phyloP scores from a whole-genome alignment of 169 alveolate species.

The Plasmodium adleri region DNA sequence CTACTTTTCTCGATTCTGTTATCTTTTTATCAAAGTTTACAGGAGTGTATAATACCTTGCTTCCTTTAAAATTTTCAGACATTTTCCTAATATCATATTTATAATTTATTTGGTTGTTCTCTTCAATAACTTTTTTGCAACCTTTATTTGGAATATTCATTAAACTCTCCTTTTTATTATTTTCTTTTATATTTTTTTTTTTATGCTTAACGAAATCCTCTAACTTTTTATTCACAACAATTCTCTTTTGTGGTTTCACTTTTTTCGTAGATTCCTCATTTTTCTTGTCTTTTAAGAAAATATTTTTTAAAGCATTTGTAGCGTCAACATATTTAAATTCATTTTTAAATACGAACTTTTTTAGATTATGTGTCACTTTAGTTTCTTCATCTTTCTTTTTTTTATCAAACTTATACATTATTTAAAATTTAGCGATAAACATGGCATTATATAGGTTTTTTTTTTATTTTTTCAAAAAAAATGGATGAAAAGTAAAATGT shows the following conservation, averaged over 20 bases:
- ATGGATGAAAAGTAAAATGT: no score
- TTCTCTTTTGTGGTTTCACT: slow-evolving; percentile 15
- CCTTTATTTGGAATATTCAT: slow-evolving; percentile 1
- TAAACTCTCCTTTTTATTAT: slow-evolving; percentile 11
- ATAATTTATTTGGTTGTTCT: neutral
- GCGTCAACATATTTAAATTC: slow-evolving; percentile 73
- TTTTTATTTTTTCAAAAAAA: no score
- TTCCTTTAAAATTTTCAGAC: neutral
- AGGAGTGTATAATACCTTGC: slow-evolving; percentile 9
- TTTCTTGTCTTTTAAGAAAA: slow-evolving; percentile 66
- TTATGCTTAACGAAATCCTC: slow-evolving; percentile 24
- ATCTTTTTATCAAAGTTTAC: neutral
- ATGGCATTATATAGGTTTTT: neutral
- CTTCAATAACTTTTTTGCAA: slow-evolving; percentile 6
- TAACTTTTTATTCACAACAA: slow-evolving; percentile 41
- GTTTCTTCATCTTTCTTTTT: slow-evolving; percentile 54
- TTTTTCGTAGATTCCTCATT: slow-evolving; percentile 28
- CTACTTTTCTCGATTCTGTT: neutral
- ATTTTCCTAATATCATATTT: slow-evolving; percentile 20
- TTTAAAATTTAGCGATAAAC: slow-evolving; percentile 4
- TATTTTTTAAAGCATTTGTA: slow-evolving; percentile 60
- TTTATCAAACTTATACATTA: slow-evolving; percentile 36
- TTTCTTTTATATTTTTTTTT: slow-evolving; percentile 19
- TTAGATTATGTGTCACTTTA: slow-evolving; percentile 13
- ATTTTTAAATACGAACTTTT: slow-evolving; percentile 51